These are phyloP conservation scores for Mortierella sp. DNA, from an alignment of 371 early-diverging fungal genomes.

Conservation along the genomic window DNA sequence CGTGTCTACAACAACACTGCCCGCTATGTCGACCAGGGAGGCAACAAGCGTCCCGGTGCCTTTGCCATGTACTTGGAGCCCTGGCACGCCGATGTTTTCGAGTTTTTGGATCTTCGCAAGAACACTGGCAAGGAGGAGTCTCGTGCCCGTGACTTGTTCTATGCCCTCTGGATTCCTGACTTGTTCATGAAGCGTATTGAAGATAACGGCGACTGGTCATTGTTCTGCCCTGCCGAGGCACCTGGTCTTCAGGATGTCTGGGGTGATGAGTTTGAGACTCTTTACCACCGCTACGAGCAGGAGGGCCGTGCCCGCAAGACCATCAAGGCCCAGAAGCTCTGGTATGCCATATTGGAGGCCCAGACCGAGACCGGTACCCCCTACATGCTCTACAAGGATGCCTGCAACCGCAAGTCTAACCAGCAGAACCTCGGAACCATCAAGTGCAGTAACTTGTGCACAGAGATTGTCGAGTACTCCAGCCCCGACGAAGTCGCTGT, in stretches of 20 bases:
- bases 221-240: slow-evolving; percentile 99
- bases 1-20: slow-evolving; percentile 99
- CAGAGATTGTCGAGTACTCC: slow-evolving; percentile 98
- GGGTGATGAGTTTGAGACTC: slow-evolving; percentile 96
- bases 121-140: slow-evolving; percentile 99
- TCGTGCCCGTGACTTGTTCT: slow-evolving; percentile 98
- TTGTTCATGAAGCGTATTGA: slow-evolving; percentile 99
- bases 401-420: slow-evolving; percentile 94
- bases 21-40: slow-evolving; percentile 99
- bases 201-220: slow-evolving; percentile 94
- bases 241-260: slow-evolving; percentile 94
- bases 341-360: slow-evolving; percentile 98
- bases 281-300: slow-evolving; percentile 93
- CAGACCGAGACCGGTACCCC: slow-evolving; percentile 99
- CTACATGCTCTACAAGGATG: slow-evolving; percentile 99
- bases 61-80: slow-evolving; percentile 99
- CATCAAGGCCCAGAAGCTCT: slow-evolving; percentile 98
- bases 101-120: slow-evolving; percentile 98
- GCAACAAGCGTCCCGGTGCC: slow-evolving; percentile 99
- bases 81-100: slow-evolving; percentile 99
- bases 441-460: slow-evolving; percentile 87
- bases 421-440: slow-evolving; percentile 99
- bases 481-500: slow-evolving; percentile 98
- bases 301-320: slow-evolving; percentile 89
- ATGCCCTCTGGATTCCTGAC: slow-evolving; percentile 99